Conservation (phyloP, 345 rosid genomes). For the Citrus reticulata region DNA sequence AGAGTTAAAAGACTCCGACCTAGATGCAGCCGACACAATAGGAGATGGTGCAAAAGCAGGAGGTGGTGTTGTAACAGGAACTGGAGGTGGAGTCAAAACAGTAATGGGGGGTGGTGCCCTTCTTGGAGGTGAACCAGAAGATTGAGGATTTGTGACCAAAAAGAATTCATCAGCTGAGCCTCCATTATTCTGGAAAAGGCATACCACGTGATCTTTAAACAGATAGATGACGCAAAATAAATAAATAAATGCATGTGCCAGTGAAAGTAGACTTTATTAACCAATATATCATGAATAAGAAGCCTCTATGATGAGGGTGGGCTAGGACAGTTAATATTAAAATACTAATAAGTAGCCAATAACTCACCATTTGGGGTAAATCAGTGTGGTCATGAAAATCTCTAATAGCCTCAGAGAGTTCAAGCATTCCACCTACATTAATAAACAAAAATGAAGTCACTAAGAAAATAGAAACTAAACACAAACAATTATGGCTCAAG, state of each 20-base stretch:
- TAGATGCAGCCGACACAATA: slow-evolving; percentile 42
- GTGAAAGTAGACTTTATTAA: background rate
- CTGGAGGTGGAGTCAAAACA: slow-evolving; percentile 29
- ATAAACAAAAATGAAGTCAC: background rate
- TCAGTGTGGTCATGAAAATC: slow-evolving; percentile 84
- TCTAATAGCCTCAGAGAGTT: slow-evolving; percentile 92
- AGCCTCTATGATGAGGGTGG: background rate
- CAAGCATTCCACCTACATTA: slow-evolving; percentile 70
- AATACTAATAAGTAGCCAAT: background rate
- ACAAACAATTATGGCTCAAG: background rate
- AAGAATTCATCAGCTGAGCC: slow-evolving; percentile 81
- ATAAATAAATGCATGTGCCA: background rate
- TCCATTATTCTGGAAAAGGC: slow-evolving; percentile 50
- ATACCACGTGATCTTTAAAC: slow-evolving; percentile 14
- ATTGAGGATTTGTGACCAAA: slow-evolving; percentile 75
- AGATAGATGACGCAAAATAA: background rate
- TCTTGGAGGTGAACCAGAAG: slow-evolving; percentile 93
- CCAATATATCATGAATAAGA: background rate
- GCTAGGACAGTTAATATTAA: background rate
- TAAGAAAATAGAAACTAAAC: background rate
- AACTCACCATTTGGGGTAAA: slow-evolving; percentile 78
- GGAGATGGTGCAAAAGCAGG: slow-evolving; percentile 41
- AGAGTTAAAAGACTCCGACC: slow-evolving; percentile 75
- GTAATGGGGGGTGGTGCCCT: slow-evolving; percentile 81
- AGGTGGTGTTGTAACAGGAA: slow-evolving; percentile 27